Base-by-base conservation (phyloP, 2,329 filamentous ascomycete genomes). In the Lasiodiplodia sp. region DNA sequence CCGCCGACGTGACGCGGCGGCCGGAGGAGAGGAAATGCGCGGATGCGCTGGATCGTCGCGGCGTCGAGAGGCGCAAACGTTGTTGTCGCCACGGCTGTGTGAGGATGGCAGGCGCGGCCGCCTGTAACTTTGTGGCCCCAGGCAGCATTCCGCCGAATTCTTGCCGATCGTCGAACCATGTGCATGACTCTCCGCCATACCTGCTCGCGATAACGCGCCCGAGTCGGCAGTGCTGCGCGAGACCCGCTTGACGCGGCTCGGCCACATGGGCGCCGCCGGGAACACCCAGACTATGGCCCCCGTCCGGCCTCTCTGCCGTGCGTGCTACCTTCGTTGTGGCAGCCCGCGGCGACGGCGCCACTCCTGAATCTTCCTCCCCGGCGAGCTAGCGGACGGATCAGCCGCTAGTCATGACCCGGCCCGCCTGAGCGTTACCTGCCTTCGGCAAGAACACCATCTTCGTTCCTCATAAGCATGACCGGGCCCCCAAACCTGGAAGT, bases 261-360 rank as follows among this genome's bases (percentile, higher is more conserved):
- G 58, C 58, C 38, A n/a, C 40, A 34, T 34, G 16, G 23, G 10
- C 58, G 23, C 16, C 18, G 4, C 25, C 40, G 23, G 58, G 25
- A 14, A 14, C 58, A 34, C 14, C 58, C 28, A 47, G 18, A 21
- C 5, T 21, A 1, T 5, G 16, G 25, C 58, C 40, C 40, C 37
- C 11, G 37, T 37, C 38, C 60, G 60, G 60, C 28, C 44, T 23
- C 6, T n/a, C 18, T 18, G n/a, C 60, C 47, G 60, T 40, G 44
- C 28, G 60, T 49, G 60, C 60, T 64, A 64, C 60, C 31, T 51
- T 49, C 21, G 28, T 37, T 64, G 60, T 31, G 60, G 44, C 60
- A 64, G 60, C 60, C 60, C 60, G 44, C 60, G 21, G 60, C 47
- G 47, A 38, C 60, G 60, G 44, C 47, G 60, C 60, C 31, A 47